Evolutionary conservation across 208 protist species (phyloP), one percentile per base, ranked within the genome.

Genomic region (Angomonas deanei): DNA sequence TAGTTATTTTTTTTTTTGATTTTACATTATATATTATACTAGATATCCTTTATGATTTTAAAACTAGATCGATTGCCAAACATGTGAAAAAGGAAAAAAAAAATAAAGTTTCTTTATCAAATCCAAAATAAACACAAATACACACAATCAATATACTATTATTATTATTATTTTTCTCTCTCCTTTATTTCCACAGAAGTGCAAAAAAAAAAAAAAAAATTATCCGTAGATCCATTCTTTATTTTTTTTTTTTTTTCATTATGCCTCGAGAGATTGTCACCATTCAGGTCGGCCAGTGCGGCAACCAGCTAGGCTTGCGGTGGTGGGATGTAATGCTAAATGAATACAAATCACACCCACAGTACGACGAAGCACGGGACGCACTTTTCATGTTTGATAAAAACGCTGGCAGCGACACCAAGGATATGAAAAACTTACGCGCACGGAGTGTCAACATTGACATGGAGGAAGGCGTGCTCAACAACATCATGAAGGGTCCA

Each of bases 241-340:
- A 23, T 53, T 60, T n/a, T 61, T 58, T 50, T 58, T 59, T 60
- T 32, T 2, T 50, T 42, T 42, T 42, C 13, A 19, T 30, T 3
- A 96, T 96, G 91, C 86, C 91, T 10, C 87, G 91, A n/a, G 87
- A 96, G 61, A 80, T 96, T 15, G 73, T 96, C 1, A 88, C 88
- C 42, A 73, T 97, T 54, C 93, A 97, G 74, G 83, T 97, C 1
- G 94, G 92, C 27, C 94, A 97, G 77, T 97, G 94, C 59, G 94
- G 94, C 50, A 97, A 97, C 60, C 97, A 98, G 74, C 80, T 98
- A 8, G 97, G 97, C 21, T 75, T 87, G 36, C 74, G 89, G 47
- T 98, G 96, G 77, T 98, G 96, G 92, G 94, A 98, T 66, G 78
- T 97, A n/a, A 92, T 96, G 69, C 74, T 98, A 46, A 82, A 94